Base-by-base conservation (phyloP, 2,329 filamentous ascomycete genomes). In the Emydomyces testavorans region DNA sequence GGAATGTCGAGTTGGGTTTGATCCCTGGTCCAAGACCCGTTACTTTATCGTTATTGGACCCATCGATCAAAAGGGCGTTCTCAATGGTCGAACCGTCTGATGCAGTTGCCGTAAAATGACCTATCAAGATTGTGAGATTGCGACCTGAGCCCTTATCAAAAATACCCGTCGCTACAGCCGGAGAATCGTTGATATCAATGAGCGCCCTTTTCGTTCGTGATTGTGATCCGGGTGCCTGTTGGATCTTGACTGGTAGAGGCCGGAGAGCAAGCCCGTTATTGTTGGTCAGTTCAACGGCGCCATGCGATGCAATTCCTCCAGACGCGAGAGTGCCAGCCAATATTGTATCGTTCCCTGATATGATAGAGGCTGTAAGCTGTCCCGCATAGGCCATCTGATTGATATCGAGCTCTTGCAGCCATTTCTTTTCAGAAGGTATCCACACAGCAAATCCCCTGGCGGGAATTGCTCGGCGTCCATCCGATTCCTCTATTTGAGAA, bases 91-190 rank as follows among this genome's bases (percentile, higher is more conserved):
- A 79, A 18, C 81, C 85, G 55, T 89, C 77, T 6, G 75, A 75
- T 11, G 77, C 77, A 24, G 72, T 78, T 1, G 85, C 81, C 6
- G 77, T 77, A 62, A 98, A 98, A 58, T 88, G 86, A 1, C 92
- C 92, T 41, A 82, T 92, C 23, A 96, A 73, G 32, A 96, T 77
- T 0, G 92, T 96, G 49, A 93, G 74, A 64, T 95, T 95, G 53
- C 53, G 51, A 1, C 50, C 52, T 18, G 47, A 50, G 15, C 28
- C 36, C 13, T 44, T 55, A 39, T 55, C 52, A 38, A 55, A 55
- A 18, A 52, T 23, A 18, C 53, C 53, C 11, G 53, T 60, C 64
- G 38, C 67, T 28, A 56, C 52, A 57, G 49, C 62, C 62, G 50
- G 60, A 63, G 56, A 50, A 39, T 31, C 65, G 61, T 48, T 66